A percentile compares a stretch with the other conserved stretches of the same genome.
These are phyloP conservation scores for Arachis monticola DNA, from an alignment of 331 rosid species.

Conservation along the genomic window DNA sequence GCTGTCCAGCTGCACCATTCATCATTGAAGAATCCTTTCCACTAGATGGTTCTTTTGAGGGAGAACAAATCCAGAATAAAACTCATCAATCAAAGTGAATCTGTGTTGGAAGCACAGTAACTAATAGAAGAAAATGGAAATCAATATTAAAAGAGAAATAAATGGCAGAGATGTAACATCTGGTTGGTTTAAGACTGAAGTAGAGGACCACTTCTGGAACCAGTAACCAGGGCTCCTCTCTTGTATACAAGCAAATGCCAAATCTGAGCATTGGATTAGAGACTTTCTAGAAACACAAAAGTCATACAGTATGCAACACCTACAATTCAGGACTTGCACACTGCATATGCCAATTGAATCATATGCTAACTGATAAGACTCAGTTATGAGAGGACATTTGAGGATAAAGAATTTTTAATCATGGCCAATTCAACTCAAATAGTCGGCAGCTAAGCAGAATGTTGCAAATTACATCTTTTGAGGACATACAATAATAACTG, in stretches of 20 bases:
- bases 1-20: constrained; percentile 46
- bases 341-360: constrained; percentile 13
- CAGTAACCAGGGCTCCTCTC: too few relatives aligned
- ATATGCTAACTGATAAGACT: neutral
- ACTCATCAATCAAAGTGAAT: constrained; percentile 27
- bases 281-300: constrained; percentile 25
- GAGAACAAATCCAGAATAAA: constrained; percentile 41
- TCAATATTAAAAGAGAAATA: neutral
- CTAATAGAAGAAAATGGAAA: neutral
- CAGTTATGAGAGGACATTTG: constrained; percentile 1
- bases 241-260: constrained; percentile 8
- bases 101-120: constrained; percentile 21
- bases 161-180: constrained; percentile 14
- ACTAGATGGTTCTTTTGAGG: constrained; percentile 48
- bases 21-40: constrained; percentile 40
- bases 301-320: constrained; percentile 12
- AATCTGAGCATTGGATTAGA: neutral
- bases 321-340: constrained; percentile 16
- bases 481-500: neutral
- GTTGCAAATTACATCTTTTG: constrained; percentile 13
- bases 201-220: too few relatives aligned
- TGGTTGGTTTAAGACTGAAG: neutral
- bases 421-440: constrained; percentile 24
- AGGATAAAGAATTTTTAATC: neutral
- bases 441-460: neutral